Evolutionary conservation across 169 alveolate species (phyloP).

Genomic region (Babesia caballi): DNA sequence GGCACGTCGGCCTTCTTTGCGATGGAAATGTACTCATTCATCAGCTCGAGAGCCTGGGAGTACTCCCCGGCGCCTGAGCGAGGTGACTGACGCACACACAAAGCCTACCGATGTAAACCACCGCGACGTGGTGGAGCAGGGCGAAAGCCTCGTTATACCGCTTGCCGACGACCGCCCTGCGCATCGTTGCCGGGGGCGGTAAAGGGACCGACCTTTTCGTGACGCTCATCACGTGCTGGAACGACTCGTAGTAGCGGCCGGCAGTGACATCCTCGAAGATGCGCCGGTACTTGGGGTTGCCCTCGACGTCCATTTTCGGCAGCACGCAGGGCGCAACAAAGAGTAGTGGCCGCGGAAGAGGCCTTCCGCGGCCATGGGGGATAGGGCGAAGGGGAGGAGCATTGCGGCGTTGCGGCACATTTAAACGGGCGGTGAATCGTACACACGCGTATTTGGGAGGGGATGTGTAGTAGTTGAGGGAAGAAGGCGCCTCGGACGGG

Average conservation of each 20-base stretch:
- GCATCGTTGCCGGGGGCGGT: not conserved
- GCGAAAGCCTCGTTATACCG: slow-evolving; percentile 48
- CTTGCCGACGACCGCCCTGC: slow-evolving; percentile 17
- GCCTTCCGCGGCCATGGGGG: not conserved
- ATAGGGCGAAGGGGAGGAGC: not conserved
- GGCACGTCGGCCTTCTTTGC: not conserved
- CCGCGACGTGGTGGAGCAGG: slow-evolving; percentile 38
- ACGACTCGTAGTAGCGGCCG: slow-evolving; percentile 61
- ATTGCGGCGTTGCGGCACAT: too few species aligned
- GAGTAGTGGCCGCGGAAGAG: not conserved
- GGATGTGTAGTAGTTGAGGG: not conserved
- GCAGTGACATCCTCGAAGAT: slow-evolving; percentile 49
- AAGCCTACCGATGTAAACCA: slow-evolving; percentile 33
- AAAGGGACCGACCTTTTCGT: slow-evolving; percentile 33
- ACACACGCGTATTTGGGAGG: not conserved
- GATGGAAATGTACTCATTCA: slow-evolving; percentile 25
- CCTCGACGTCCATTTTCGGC: slow-evolving; percentile 26
- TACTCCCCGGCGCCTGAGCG: slow-evolving; percentile 21
- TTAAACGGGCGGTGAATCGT: too few species aligned
- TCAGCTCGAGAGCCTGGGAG: slow-evolving; percentile 30
- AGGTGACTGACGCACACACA: not conserved
- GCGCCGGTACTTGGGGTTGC: slow-evolving; percentile 36
- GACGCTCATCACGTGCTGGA: slow-evolving; percentile 59
- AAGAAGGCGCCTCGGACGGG: not conserved
- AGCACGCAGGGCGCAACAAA: not conserved